Percentiles rank a stretch among this genome's conserved stretches.
Evolutionary conservation across 2,329 filamentous ascomycete genomes (phyloP).

Genomic region (Cucurbitaria berberidis): DNA sequence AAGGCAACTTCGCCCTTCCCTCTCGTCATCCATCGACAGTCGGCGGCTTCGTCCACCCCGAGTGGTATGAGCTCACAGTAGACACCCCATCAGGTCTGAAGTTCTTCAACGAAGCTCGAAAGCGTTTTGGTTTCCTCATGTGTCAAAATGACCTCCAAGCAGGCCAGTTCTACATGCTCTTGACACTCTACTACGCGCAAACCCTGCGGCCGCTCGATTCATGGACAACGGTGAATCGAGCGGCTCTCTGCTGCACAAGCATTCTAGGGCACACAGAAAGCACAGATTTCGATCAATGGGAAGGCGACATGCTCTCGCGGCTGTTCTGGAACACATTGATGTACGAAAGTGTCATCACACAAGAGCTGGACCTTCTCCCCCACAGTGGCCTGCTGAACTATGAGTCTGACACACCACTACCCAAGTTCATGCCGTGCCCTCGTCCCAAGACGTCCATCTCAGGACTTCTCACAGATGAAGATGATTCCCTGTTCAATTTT

Average conservation of each 20-base stretch:
- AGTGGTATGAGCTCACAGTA: constrained; percentile 45
- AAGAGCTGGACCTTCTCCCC: constrained; percentile 59
- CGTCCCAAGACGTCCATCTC: constrained; percentile 43
- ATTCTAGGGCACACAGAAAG: constrained; percentile 53
- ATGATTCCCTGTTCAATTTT: constrained; percentile 63
- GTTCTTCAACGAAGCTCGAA: constrained; percentile 62
- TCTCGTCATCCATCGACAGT: constrained; percentile 28
- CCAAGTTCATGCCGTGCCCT: constrained; percentile 59
- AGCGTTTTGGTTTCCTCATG: constrained; percentile 59
- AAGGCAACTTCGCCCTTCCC: constrained; percentile 56
- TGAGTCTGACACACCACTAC: constrained; percentile 60
- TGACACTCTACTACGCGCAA: constrained; percentile 60
- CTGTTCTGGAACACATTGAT: constrained; percentile 63
- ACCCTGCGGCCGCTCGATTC: constrained; percentile 61
- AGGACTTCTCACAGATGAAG: constrained; percentile 50
- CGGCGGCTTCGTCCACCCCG: constrained; percentile 34
- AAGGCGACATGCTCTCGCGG: constrained; percentile 62
- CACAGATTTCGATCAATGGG: constrained; percentile 58
- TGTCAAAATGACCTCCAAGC: constrained; percentile 57
- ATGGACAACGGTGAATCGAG: constrained; percentile 61
- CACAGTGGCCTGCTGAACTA: constrained; percentile 58
- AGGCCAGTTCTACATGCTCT: constrained; percentile 61
- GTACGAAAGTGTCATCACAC: constrained; percentile 62
- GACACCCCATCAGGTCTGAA: constrained; percentile 55
- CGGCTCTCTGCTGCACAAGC: constrained; percentile 57